Conservation (phyloP, 306 rosid species). For the Cicer yamashitae region DNA sequence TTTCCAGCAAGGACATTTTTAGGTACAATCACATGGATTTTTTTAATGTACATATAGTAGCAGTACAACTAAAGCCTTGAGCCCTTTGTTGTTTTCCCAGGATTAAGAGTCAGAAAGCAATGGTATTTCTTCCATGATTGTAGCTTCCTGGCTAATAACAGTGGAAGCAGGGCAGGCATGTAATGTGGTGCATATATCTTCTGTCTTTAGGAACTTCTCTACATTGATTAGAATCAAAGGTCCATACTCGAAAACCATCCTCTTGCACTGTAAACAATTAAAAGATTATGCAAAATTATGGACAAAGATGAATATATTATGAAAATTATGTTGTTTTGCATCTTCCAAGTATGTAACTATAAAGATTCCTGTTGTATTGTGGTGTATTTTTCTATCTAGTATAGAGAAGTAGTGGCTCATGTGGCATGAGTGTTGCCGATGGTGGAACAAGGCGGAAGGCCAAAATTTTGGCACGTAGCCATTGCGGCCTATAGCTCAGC, state of each 20-base stretch:
- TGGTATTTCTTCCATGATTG: constrained; percentile 31
- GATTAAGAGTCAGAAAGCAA: constrained; percentile 56
- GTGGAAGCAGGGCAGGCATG: constrained; percentile 62
- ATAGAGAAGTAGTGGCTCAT: too few relatives aligned
- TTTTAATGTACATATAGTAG: constrained; percentile 8
- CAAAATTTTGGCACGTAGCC: too few relatives aligned
- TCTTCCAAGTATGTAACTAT: background rate
- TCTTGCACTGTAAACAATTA: constrained; percentile 77
- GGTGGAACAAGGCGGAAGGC: too few relatives aligned
- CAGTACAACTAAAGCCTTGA: constrained; percentile 11
- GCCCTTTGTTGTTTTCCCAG: background rate
- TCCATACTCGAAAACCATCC: constrained; percentile 76
- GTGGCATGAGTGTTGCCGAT: too few relatives aligned
- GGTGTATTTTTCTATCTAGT: too few relatives aligned
- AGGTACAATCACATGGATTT: constrained; percentile 2
- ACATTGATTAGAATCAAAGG: constrained; percentile 65
- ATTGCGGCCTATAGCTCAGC: too few relatives aligned
- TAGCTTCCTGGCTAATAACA: constrained; percentile 36
- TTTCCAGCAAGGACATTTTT: constrained; percentile 5
- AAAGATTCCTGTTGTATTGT: background rate
- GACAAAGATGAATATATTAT: background rate
- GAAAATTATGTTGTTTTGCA: constrained; percentile 2
- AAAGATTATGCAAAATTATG: background rate
- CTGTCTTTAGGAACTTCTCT: constrained; percentile 72
- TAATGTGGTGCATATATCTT: constrained; percentile 70